A percentile compares a stretch with the other conserved stretches of the same genome.
Conservation (phyloP, 2,329 filamentous ascomycete species). For the Fusarium sp. region DNA sequence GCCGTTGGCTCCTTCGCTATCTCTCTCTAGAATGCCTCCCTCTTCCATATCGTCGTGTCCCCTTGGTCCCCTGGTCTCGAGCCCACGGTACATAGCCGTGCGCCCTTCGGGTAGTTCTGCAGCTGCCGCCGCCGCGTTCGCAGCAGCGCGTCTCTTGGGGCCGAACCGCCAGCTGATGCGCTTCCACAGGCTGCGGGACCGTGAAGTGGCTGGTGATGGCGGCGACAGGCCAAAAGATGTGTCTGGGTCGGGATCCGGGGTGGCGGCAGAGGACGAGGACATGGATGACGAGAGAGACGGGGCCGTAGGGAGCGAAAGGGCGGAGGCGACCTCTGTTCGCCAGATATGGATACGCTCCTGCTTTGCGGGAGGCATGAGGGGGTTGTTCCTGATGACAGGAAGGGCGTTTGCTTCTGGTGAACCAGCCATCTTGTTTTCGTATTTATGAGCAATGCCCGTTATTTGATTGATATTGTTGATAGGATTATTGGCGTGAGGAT, state of each 20-base stretch:
- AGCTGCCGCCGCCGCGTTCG: conserved; percentile 36
- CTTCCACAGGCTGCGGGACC: conserved; percentile 41
- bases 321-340: conserved; percentile 60
- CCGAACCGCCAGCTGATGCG: conserved; percentile 45
- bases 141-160: conserved; percentile 32
- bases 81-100: conserved; percentile 52
- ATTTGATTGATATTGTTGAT: not conserved
- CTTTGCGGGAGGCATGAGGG: conserved; percentile 49
- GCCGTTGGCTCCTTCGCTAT: conserved; percentile 40
- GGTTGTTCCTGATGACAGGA: conserved; percentile 22
- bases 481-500: not conserved
- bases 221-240: conserved; percentile 24
- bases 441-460: not conserved
- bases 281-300: conserved; percentile 46
- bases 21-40: conserved; percentile 41
- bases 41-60: conserved; percentile 38
- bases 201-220: conserved; percentile 29
- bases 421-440: conserved; percentile 24
- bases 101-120: conserved; percentile 39
- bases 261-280: conserved; percentile 47
- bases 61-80: conserved; percentile 31
- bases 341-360: conserved; percentile 61
- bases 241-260: conserved; percentile 27
- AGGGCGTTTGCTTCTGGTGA: conserved; percentile 1
- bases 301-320: conserved; percentile 46